Conservation (phyloP, 2,329 filamentous ascomycete genomes). For the Cladosporium halotolerans region DNA sequence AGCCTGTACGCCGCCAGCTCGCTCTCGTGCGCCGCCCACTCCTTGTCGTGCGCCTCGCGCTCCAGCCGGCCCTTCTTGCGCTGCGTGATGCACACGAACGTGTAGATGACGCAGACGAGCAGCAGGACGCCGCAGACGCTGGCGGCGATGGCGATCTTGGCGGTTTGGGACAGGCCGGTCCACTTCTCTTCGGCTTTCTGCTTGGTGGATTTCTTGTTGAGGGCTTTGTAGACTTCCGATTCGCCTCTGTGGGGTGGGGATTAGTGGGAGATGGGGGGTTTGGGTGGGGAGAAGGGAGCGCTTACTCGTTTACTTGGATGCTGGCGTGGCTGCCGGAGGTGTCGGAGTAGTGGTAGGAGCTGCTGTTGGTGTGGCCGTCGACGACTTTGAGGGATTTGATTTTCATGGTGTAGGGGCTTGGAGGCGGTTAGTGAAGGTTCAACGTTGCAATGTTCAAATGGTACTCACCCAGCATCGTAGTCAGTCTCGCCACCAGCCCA, state of each 20-base stretch:
- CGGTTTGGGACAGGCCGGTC: conserved; percentile 38
- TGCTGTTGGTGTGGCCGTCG: conserved; percentile 31
- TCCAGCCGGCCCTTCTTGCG: conserved; percentile 46
- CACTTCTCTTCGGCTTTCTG: conserved; percentile 38
- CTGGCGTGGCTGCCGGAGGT: conserved; percentile 34
- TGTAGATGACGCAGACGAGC: conserved; percentile 28
- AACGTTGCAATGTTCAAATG: background rate
- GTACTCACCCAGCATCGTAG: conserved; percentile 26
- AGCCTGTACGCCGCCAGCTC: conserved; percentile 29
- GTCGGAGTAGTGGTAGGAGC: conserved; percentile 36
- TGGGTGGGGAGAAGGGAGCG: conserved; percentile 10
- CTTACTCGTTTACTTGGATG: conserved; percentile 43
- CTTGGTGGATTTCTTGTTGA: conserved; percentile 37
- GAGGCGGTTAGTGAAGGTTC: background rate
- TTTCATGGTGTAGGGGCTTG: conserved; percentile 31
- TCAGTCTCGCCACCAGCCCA: conserved; percentile 34
- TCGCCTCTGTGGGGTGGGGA: conserved; percentile 16
- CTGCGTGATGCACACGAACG: conserved; percentile 46
- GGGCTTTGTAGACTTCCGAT: conserved; percentile 24
- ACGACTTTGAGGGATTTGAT: conserved; percentile 30
- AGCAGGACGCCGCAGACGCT: conserved; percentile 37
- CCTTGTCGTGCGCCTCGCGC: conserved; percentile 41
- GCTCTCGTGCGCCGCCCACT: conserved; percentile 36
- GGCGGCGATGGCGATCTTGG: conserved; percentile 44
- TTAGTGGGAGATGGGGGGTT: background rate